Percentiles rank a stretch among this genome's conserved stretches.
Evolutionary conservation across 2,329 filamentous ascomycete genomes (phyloP).

Genomic region (Aspergillus persii): DNA sequence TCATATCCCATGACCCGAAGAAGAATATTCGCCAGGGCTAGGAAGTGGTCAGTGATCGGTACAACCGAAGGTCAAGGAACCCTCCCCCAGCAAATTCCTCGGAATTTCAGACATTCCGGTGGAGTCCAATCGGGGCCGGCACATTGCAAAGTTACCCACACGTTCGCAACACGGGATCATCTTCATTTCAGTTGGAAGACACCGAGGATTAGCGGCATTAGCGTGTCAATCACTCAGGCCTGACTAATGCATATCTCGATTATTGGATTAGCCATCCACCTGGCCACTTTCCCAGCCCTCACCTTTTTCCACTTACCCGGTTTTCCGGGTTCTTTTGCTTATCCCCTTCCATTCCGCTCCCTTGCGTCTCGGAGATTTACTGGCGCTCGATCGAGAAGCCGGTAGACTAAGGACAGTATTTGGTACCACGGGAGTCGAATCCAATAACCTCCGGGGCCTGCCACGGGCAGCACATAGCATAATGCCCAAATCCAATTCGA

Average conservation of each 20-base stretch:
- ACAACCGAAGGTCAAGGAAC: not conserved
- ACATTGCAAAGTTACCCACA: slow-evolving; percentile 15
- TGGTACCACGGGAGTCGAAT: not conserved
- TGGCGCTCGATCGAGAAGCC: not conserved
- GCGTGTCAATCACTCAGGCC: not conserved
- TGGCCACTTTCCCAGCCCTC: not conserved
- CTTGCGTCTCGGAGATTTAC: not conserved
- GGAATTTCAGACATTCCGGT: slow-evolving; percentile 1
- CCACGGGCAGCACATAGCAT: not conserved
- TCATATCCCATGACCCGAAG: not conserved
- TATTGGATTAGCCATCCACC: not conserved
- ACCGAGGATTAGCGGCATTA: not conserved
- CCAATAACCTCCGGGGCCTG: not conserved
- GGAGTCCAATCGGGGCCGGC: slow-evolving; percentile 12
- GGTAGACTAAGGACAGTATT: not conserved
- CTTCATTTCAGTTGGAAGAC: slow-evolving; percentile 14
- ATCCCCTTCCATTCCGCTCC: not conserved
- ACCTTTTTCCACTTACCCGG: not conserved
- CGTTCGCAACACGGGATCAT: slow-evolving; percentile 16
- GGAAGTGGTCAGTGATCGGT: not conserved
- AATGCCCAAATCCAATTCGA: not conserved
- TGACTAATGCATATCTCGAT: not conserved
- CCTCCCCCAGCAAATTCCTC: not conserved
- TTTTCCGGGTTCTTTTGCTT: not conserved
- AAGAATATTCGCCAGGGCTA: not conserved